phyloP scores from a whole-genome alignment of 805 yeast species.

The Metschnikowia lochheadii region DNA sequence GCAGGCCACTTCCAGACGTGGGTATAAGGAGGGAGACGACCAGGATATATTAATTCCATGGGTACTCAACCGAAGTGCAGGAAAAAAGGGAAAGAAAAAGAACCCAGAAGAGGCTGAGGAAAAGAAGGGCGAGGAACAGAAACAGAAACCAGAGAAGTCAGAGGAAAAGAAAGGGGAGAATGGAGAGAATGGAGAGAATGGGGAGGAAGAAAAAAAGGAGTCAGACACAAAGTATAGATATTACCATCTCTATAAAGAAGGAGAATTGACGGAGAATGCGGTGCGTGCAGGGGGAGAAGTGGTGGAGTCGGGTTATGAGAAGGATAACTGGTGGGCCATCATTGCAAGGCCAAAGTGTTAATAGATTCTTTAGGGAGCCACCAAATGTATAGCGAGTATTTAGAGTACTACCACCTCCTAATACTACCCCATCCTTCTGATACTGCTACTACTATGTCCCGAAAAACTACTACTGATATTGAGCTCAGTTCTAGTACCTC shows the following conservation, averaged over 20 bases:
- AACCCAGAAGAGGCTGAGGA: not conserved
- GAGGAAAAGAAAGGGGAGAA: not conserved
- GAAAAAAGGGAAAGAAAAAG: constrained; percentile 23
- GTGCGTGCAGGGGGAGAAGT: constrained; percentile 65
- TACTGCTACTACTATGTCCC: too few species aligned
- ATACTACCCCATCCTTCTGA: too few species aligned
- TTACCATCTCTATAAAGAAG: constrained; percentile 81
- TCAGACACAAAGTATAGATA: constrained; percentile 69
- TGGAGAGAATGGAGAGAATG: too few species aligned
- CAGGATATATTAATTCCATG: constrained; percentile 96
- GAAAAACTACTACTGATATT: too few species aligned
- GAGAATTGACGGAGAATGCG: constrained; percentile 77
- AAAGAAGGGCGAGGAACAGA: too few species aligned
- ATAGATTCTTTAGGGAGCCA: too few species aligned
- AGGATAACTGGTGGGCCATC: constrained; percentile 86
- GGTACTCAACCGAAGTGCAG: constrained; percentile 61
- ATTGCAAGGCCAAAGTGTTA: constrained; percentile 9
- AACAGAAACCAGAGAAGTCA: not conserved
- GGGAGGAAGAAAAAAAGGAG: constrained; percentile 9
- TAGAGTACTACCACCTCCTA: too few species aligned
- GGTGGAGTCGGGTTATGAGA: constrained; percentile 77
- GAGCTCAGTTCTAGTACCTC: too few species aligned
- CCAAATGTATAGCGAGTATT: too few species aligned
- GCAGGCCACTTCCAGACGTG: constrained; percentile 82
- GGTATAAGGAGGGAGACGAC: constrained; percentile 85